Conservation (phyloP, 768 basidiomycete species). For the Amanita exitialis region DNA sequence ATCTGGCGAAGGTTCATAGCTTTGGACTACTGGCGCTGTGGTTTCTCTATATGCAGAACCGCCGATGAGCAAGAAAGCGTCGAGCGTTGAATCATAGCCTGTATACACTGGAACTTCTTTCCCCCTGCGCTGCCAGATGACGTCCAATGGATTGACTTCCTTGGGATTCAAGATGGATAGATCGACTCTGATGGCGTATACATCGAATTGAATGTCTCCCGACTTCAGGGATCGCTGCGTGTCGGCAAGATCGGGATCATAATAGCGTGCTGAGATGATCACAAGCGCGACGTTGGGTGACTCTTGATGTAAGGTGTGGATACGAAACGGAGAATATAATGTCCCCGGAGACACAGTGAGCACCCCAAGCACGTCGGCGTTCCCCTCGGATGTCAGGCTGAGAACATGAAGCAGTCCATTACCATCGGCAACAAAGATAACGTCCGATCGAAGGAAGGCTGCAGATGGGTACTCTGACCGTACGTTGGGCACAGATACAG, state of each 20-base stretch:
- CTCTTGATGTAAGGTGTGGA: constrained; percentile 30
- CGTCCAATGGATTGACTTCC: constrained; percentile 29
- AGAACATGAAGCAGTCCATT: constrained; percentile 58
- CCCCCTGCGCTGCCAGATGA: constrained; percentile 65
- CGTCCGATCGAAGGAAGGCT: constrained; percentile 38
- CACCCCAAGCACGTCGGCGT: constrained; percentile 37
- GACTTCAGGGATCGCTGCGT: constrained; percentile 18
- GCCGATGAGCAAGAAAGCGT: constrained; percentile 48
- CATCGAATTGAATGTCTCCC: constrained; percentile 40
- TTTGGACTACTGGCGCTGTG: constrained; percentile 17
- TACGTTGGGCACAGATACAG: constrained; percentile 25
- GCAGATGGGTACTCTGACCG: constrained; percentile 73
- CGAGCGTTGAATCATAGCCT: constrained; percentile 32
- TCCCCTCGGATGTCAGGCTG: constrained; percentile 25
- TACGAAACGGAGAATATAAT: constrained; percentile 33
- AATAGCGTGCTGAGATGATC: constrained; percentile 52
- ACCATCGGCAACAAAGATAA: constrained; percentile 60
- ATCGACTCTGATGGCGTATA: constrained; percentile 50
- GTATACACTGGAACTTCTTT: constrained; percentile 58
- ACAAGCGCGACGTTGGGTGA: constrained; percentile 31
- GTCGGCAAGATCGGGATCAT: constrained; percentile 16
- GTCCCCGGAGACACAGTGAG: constrained; percentile 34
- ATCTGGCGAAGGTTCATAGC: constrained; percentile 51
- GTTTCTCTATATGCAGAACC: constrained; percentile 43
- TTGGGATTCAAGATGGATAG: constrained; percentile 27